Evolutionary conservation across 306 rosid genomes (phyloP).

Genomic region (Acacia acuminata): DNA sequence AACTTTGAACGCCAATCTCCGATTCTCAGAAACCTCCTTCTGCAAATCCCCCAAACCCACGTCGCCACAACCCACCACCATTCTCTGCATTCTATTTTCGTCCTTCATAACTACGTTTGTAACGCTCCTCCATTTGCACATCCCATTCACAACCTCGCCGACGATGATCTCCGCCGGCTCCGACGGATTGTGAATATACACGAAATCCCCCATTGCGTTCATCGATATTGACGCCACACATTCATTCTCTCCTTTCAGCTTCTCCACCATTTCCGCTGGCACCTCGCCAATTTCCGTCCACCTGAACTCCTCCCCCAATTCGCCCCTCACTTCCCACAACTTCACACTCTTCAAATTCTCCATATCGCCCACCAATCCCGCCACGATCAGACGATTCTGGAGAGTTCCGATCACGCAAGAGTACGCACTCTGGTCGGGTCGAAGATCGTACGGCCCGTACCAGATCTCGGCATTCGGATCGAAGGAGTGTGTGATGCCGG

Average conservation of each 20-base stretch:
- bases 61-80: slow-evolving; percentile 48
- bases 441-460: slow-evolving; percentile 59
- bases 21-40: slow-evolving; percentile 7
- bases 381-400: slow-evolving; percentile 37
- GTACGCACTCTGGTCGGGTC: slow-evolving; percentile 19
- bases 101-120: slow-evolving; percentile 36
- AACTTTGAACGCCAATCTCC: slow-evolving; percentile 9
- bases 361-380: slow-evolving; percentile 45
- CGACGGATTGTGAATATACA: slow-evolving; percentile 43
- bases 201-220: slow-evolving; percentile 38
- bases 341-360: slow-evolving; percentile 48
- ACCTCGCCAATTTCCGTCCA: slow-evolving; percentile 43
- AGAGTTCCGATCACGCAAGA: slow-evolving; percentile 34
- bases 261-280: slow-evolving; percentile 52
- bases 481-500: slow-evolving; percentile 51
- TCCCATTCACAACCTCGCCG: slow-evolving; percentile 38
- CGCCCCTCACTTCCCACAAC: slow-evolving; percentile 52
- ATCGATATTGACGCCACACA: slow-evolving; percentile 38
- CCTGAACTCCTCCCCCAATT: slow-evolving; percentile 16
- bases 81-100: slow-evolving; percentile 25
- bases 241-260: slow-evolving; percentile 40
- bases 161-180: slow-evolving; percentile 46
- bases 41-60: slow-evolving; percentile 50
- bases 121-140: slow-evolving; percentile 53
- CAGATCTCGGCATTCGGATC: slow-evolving; percentile 48